These are phyloP conservation scores for Fusarium fracticaudum DNA, from an alignment of 2,329 filamentous ascomycete genomes.

Conservation along the genomic window DNA sequence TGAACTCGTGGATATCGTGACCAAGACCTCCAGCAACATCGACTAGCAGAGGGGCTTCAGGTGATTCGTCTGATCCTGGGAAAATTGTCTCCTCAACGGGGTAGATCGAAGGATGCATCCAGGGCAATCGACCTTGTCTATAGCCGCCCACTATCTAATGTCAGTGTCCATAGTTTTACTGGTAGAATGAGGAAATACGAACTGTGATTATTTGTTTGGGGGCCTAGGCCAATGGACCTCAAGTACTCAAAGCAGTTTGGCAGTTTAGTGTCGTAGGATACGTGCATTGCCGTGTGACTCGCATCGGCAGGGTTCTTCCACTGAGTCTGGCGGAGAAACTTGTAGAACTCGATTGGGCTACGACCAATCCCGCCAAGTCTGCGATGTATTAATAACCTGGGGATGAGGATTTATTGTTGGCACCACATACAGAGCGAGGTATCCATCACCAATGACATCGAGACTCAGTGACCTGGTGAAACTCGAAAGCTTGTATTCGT, in stretches of 20 bases:
- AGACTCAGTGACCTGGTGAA: not conserved
- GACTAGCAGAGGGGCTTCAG: not conserved
- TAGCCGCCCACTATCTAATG: not conserved
- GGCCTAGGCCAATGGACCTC: not conserved
- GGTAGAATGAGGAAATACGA: too few species aligned
- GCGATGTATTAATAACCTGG: not conserved
- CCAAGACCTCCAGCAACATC: not conserved
- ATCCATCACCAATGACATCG: not conserved
- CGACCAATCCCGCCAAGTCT: not conserved
- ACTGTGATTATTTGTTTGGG: not conserved
- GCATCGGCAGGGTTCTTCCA: not conserved
- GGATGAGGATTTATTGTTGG: fast-evolving
- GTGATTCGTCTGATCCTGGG: not conserved
- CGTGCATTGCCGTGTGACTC: not conserved
- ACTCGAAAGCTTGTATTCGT: not conserved
- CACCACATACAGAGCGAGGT: not conserved
- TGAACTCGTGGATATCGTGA: not conserved
- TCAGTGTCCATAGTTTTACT: not conserved
- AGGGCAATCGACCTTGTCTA: not conserved
- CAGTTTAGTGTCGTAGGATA: not conserved
- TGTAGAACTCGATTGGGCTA: not conserved
- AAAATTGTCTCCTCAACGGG: not conserved
- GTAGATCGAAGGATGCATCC: not conserved
- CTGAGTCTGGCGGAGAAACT: not conserved
- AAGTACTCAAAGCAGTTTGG: not conserved